These are phyloP conservation scores for Colletotrichum eleusines DNA, from an alignment of 2,329 filamentous ascomycete species.

Conservation along the genomic window DNA sequence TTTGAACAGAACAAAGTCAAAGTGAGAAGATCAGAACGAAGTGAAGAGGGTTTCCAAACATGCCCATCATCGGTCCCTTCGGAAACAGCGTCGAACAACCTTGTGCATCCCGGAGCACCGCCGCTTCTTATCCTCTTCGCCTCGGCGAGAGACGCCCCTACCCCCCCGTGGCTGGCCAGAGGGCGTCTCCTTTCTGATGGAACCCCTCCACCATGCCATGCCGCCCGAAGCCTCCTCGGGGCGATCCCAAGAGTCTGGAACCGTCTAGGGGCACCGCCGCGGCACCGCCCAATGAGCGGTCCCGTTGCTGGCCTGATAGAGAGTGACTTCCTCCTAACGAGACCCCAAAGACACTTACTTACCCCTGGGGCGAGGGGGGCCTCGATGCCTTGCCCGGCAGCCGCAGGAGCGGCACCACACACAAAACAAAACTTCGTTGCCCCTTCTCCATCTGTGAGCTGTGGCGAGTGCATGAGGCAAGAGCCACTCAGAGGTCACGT, in stretches of 20 bases:
- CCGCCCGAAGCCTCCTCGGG: constrained; percentile 30
- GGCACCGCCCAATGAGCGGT: constrained; percentile 32
- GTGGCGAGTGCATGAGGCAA: constrained; percentile 38
- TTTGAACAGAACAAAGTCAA: not conserved
- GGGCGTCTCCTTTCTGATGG: constrained; percentile 24
- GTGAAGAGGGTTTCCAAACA: not conserved
- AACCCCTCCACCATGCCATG: constrained; percentile 27
- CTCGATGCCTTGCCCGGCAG: not conserved
- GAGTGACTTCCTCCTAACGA: constrained; percentile 40
- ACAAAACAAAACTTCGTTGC: constrained; percentile 12
- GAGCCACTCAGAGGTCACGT: too few relatives aligned
- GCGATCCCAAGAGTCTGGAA: constrained; percentile 43
- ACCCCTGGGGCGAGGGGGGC: constrained; percentile 15
- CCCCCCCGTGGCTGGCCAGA: constrained; percentile 23
- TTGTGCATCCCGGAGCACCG: constrained; percentile 1
- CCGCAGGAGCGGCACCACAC: constrained; percentile 21
- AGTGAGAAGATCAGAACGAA: not conserved
- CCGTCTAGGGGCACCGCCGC: constrained; percentile 11
- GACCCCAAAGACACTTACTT: constrained; percentile 29
- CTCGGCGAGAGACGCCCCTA: not conserved
- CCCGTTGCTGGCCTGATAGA: constrained; percentile 37
- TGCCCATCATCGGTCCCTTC: not conserved
- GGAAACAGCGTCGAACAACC: not conserved
- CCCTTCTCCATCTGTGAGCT: not conserved
- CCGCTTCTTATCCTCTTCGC: constrained; percentile 33